These are phyloP conservation scores for Diaporthe longicolla DNA, from an alignment of 2,329 filamentous ascomycete species.

Conservation along the genomic window DNA sequence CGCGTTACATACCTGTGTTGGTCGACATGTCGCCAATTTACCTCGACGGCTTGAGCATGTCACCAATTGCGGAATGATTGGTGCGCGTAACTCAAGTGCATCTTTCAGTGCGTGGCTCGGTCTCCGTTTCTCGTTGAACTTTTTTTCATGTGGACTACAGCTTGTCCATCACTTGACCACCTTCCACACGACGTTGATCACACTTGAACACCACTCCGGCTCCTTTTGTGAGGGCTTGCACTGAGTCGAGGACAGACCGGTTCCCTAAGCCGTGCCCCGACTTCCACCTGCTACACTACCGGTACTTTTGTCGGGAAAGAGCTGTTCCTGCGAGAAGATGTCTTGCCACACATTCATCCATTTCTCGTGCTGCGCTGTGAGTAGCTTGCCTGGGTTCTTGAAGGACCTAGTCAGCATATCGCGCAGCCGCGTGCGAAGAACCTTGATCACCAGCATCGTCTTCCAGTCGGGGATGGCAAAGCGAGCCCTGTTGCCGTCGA, in stretches of 20 bases:
- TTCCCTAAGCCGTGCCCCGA: constrained; percentile 38
- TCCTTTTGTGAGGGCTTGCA: constrained; percentile 11
- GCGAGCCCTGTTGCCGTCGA: constrained; percentile 89
- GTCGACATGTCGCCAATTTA: not conserved
- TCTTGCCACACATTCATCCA: constrained; percentile 83
- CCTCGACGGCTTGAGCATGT: constrained; percentile 8
- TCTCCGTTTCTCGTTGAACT: not conserved
- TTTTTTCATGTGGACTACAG: constrained; percentile 4
- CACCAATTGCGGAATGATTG: constrained; percentile 8
- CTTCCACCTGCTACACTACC: constrained; percentile 1
- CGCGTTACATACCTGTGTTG: constrained; percentile 18
- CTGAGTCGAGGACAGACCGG: constrained; percentile 2
- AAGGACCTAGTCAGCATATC: constrained; percentile 82
- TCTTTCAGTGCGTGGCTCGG: constrained; percentile 11
- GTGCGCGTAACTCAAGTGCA: constrained; percentile 9
- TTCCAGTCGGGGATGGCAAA: constrained; percentile 93
- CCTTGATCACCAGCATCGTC: constrained; percentile 89
- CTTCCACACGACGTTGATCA: constrained; percentile 40
- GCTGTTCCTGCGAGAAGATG: constrained; percentile 71
- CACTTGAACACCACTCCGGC: not conserved
- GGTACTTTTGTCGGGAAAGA: constrained; percentile 48
- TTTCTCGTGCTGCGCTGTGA: constrained; percentile 76
- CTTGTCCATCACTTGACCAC: constrained; percentile 18
- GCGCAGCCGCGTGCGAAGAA: constrained; percentile 78
- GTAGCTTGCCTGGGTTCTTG: constrained; percentile 74